Evolutionary conservation across 768 basidiomycete species (phyloP), one percentile per base, ranked within the genome.

Genomic region (Tricholoma flavovirens): DNA sequence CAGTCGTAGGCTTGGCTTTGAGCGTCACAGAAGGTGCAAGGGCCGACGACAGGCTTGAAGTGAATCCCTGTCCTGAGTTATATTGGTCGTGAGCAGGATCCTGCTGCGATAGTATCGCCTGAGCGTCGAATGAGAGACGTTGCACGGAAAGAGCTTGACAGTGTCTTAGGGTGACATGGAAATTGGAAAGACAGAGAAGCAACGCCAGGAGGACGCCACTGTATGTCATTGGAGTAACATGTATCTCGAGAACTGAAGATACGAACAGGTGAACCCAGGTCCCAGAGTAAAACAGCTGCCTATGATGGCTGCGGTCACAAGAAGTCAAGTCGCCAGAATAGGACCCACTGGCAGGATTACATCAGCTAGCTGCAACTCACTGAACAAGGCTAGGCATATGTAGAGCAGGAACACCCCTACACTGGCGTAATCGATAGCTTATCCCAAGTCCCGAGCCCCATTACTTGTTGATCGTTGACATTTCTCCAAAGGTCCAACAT

Each of bases 1-100:
- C 76, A 0, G 76, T 78, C 0, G 83, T 86, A 12, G 80, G 79
- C 9, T 70, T 67, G 4, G 83, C 74, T 56, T 73, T 77, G 12
- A 88, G 62, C 11, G 62, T 60, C 24, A 43, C 45, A 15, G 56
- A 57, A 24, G 56, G 54, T 14, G 32, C 1, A 10, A 56, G n/a
- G 1, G 38, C 30, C 30, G 40, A 30, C 6, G 51, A 9, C 6
- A 1, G 45, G 35, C 51, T 53, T 4, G 30, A 7, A 26, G 19
- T 26, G 35, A 61, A 60, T n/a, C 53, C 40, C 12, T 55, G 21
- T 1, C 51, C 38, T 6, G 57, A 21, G 46, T 59, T 59, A 36
- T 53, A 46, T 21, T 2, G 33, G 7, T 52, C 45, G 29, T 59
- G 24, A 14, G 32, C 46, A 19, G 53, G 48, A 45, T 51, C 42